A percentile compares a stretch with the other conserved stretches of the same genome.
Evolutionary conservation across 768 basidiomycete genomes (phyloP).

Genomic region (Lentinula aciculospora): DNA sequence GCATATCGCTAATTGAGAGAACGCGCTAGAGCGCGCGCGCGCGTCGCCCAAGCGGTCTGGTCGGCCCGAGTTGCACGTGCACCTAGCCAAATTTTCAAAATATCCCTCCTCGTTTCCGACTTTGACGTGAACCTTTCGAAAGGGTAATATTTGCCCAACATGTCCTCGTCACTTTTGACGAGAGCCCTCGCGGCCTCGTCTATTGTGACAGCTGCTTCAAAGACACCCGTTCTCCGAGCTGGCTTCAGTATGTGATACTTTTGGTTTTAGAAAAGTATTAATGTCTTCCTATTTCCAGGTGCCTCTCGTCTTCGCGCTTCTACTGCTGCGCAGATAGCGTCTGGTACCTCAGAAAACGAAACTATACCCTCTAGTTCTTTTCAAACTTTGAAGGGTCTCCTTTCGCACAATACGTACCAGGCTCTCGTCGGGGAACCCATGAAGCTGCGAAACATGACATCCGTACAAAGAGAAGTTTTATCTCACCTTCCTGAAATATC

Average conservation of each 20-base stretch:
- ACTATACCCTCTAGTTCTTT: conserved; percentile 16
- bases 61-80: not conserved
- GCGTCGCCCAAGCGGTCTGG: no score
- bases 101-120: not conserved
- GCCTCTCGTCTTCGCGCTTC: not conserved
- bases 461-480: conserved; percentile 79
- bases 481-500: conserved; percentile 68
- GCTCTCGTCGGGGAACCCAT: conserved; percentile 65
- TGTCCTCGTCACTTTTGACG: not conserved
- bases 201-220: not conserved
- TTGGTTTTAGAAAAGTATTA: not conserved
- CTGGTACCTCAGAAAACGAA: not conserved
- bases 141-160: not conserved
- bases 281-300: not conserved
- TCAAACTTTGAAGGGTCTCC: conserved; percentile 26
- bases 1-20: no score
- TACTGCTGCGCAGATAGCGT: not conserved
- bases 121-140: not conserved
- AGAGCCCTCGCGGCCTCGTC: not conserved
- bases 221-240: not conserved
- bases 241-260: not conserved
- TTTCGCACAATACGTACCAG: conserved; percentile 40
- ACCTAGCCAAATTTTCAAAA: not conserved
- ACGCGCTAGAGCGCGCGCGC: no score
- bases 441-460: conserved; percentile 64